Evolutionary conservation across 192 early-diverging fungal species (phyloP).

Genomic region (Backusella westeae): DNA sequence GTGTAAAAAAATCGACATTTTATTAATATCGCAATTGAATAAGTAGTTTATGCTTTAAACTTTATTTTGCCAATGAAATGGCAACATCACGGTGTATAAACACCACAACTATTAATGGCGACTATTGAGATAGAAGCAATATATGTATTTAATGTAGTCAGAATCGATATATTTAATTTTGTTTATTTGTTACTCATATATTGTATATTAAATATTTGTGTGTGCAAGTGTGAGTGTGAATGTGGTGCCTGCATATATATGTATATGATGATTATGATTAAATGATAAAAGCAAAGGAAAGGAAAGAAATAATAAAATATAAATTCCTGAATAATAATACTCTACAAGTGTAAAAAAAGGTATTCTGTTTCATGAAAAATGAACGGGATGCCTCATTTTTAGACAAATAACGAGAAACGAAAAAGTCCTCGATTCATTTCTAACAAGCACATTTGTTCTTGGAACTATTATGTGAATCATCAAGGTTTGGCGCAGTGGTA

Average conservation of each 20-base stretch:
- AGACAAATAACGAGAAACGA: background rate
- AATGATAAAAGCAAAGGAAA: background rate
- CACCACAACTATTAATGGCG: too few species aligned
- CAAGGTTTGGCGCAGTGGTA: background rate
- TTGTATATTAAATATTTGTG: background rate
- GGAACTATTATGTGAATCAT: background rate
- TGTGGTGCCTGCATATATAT: background rate
- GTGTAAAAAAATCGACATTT: too few species aligned
- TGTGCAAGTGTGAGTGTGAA: background rate
- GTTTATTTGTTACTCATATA: background rate
- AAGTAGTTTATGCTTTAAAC: too few species aligned
- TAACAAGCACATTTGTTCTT: background rate
- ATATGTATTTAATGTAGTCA: background rate
- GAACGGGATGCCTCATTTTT: background rate
- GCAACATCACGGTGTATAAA: too few species aligned
- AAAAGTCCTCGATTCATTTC: background rate
- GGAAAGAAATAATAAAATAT: background rate
- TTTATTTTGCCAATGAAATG: background rate
- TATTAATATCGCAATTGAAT: background rate
- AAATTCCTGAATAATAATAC: background rate
- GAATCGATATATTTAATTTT: too few species aligned
- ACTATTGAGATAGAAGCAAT: background rate
- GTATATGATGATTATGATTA: background rate
- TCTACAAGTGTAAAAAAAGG: background rate
- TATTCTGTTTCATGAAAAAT: background rate